phyloP scores from a whole-genome alignment of 2,329 filamentous ascomycete species.

The Claviceps monticola region DNA sequence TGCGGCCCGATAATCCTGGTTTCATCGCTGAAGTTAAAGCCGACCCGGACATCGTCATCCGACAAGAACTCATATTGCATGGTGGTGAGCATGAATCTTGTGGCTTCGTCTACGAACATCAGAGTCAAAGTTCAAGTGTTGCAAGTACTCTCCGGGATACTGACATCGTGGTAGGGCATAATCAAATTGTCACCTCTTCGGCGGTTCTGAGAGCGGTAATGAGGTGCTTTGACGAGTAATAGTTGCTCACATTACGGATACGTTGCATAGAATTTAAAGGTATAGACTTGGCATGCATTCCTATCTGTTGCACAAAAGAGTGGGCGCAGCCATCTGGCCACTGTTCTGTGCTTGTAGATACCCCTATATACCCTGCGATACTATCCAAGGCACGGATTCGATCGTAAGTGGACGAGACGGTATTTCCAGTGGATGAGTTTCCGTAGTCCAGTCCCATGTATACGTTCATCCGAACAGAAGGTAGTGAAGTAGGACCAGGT shows the following conservation, averaged over 20 bases:
- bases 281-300: too few species aligned
- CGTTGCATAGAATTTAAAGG: not conserved
- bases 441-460: too few species aligned
- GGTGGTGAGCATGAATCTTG: constrained; percentile 30
- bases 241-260: not conserved
- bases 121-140: not conserved
- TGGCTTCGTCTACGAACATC: not conserved
- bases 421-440: too few species aligned
- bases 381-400: too few species aligned
- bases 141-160: not conserved
- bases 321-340: too few species aligned
- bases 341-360: too few species aligned
- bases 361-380: too few species aligned
- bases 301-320: too few species aligned
- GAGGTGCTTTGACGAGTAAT: constrained; percentile 41
- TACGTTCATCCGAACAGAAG: too few species aligned
- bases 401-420: too few species aligned
- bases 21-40: constrained; percentile 33
- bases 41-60: constrained; percentile 32
- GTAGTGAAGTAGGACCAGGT: too few species aligned
- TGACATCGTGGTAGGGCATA: constrained; percentile 41
- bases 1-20: constrained; percentile 27
- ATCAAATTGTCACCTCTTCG: constrained; percentile 51
- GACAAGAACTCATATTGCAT: constrained; percentile 39
- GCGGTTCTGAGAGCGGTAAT: constrained; percentile 50